Base-by-base conservation (phyloP, 2,329 filamentous ascomycete genomes). In the Emergomyces africanus region DNA sequence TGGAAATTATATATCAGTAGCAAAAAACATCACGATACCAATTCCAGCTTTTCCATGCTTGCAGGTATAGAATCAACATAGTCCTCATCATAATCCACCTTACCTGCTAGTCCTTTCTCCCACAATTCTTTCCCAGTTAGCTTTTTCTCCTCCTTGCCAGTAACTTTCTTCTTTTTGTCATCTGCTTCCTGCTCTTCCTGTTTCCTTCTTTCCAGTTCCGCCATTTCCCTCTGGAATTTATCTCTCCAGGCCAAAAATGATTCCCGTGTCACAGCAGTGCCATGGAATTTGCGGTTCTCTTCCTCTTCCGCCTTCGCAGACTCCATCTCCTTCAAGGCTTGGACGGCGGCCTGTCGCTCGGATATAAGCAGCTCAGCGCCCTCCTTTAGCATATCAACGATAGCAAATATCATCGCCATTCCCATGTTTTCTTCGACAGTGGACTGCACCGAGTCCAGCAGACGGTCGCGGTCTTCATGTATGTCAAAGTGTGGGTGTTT, bases 251-350 rank as follows among this genome's bases (percentile, higher is more conserved):
- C 83, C 65, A 88, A 70, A 69, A 97, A 99, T 0, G 84, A 85
- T 76, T 96, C 90, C 25, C 84, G 80, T n/a, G 85, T 97, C 23
- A 99, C 94, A 37, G 84, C 80, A 41, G 89, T 89, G 60, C 94
- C 94, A 71, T 95, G 88, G 73, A 99, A 99, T 75, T 96, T 97
- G 67, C 87, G 84, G 72, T 99, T 99, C 78, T 99, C 94, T 72
- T 94, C 90, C 62, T 88, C 85, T 75, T 99, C 94, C 0, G 68
- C 79, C 67, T 83, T 81, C 8, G 80, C 81, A 1, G 79, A 73
- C 62, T 78, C 80, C 55, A 78, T 69, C 54, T 84, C 82, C 56
- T 74, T 75, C 56, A 75, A 66, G 1, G 78, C 80, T 65, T 83
- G 75, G 18, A 79, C 81, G 9, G 79, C 87, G 60, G 83, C 83